Base-by-base conservation (phyloP, 2,329 filamentous ascomycete species). In the Venturiaceae sp. region DNA sequence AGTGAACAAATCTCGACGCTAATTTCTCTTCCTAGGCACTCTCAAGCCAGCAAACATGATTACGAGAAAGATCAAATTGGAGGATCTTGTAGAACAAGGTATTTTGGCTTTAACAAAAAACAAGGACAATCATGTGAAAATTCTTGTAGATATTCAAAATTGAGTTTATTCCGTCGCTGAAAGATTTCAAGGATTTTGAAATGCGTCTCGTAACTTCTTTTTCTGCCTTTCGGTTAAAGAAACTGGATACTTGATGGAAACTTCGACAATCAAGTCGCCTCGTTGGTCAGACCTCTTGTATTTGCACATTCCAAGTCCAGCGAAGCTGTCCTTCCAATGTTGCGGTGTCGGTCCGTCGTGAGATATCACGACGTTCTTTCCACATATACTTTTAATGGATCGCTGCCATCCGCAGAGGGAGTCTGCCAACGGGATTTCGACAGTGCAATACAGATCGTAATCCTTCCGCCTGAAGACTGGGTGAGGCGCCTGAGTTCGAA, bases 51-150 rank as follows among this genome's bases (percentile, higher is more conserved):
- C 8, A 67, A 69, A 39, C 64, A 68, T 72, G 66, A 60, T 72
- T 16, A 71, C 69, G 1, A 64, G 66, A 39, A 62, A 66, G 7
- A 69, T 72, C 33, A 60, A 65, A 36, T 62, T 73, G 44, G 65
- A 71, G 30, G 68, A 71, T 47, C 63, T 69, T n/a, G 60, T 62
- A 0, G 55, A 58, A 32, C 67, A 68, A 34, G 69, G 69, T 1
- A 69, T 71, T 53, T 65, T 70, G 9, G 65, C 68, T 55, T 62
- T 72, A 4, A 58, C 69, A 13, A 63, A 56, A 26, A 65, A 70
- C 55, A 71, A 68, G 55, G 66, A 72, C 55, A 54, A 69, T 5
- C 69, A 72, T 54, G 65, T 72, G 33, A 72, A 71, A 62, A 71
- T 72, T 37, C 52, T 72, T 54, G 69, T 71, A 47, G 44, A 47